These are phyloP conservation scores for Hygrocybe punicea DNA, from an alignment of 768 basidiomycete genomes.

Conservation along the genomic window DNA sequence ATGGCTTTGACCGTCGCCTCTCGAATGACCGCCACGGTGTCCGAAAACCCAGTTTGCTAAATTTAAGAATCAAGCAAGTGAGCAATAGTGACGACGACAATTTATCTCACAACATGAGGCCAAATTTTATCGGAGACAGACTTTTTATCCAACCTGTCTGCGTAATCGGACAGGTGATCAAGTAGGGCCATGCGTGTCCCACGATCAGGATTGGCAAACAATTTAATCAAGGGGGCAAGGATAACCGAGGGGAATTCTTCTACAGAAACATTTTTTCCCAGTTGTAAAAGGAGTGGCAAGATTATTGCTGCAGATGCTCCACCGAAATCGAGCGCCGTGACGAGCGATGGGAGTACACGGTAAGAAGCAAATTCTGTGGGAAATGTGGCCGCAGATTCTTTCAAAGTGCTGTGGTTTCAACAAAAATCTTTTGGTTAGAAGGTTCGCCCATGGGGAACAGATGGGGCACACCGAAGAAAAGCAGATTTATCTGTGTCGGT, in stretches of 20 bases:
- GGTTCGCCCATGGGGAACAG: no score
- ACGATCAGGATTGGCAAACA: conserved; percentile 87
- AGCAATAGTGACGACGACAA: not conserved
- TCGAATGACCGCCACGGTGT: conserved; percentile 90
- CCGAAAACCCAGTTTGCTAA: conserved; percentile 93
- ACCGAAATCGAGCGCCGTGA: conserved; percentile 74
- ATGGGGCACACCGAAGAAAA: conserved; percentile 64
- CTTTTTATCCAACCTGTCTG: conserved; percentile 83
- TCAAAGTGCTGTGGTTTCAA: conserved; percentile 71
- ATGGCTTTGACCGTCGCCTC: conserved; percentile 93
- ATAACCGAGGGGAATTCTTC: conserved; percentile 69
- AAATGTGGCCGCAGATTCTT: conserved; percentile 74
- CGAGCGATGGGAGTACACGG: conserved; percentile 83
- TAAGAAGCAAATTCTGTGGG: conserved; percentile 82
- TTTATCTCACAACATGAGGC: conserved; percentile 74
- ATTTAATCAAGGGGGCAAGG: conserved; percentile 73
- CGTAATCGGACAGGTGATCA: conserved; percentile 79
- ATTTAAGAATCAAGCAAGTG: not conserved
- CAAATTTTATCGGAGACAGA: conserved; percentile 85
- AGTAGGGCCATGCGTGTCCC: conserved; percentile 92
- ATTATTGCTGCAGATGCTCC: conserved; percentile 73
- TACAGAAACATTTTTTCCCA: conserved; percentile 67
- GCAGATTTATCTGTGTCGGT: conserved; percentile 75
- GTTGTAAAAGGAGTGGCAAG: conserved; percentile 78
- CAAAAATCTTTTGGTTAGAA: not conserved